A percentile compares a stretch with the other conserved stretches of the same genome.
Evolutionary conservation across 306 rosid genomes (phyloP).

Genomic region (Boehmeria nivea): DNA sequence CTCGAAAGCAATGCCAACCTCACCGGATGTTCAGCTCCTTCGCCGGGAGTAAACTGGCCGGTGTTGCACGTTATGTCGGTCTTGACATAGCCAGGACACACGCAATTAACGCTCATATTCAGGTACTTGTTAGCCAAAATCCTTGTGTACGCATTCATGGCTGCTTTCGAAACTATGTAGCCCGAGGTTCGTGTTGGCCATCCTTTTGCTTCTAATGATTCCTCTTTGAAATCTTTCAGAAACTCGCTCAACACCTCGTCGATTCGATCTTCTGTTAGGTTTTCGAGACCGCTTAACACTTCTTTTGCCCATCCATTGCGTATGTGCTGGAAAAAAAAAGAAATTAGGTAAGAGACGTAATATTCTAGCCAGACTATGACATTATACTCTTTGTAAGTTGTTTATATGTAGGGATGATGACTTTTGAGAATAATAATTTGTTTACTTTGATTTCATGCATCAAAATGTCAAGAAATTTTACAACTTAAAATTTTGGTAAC

Average conservation of each 20-base stretch:
- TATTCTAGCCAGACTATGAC: too few species aligned
- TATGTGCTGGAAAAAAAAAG: slow-evolving; percentile 25
- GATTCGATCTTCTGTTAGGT: slow-evolving; percentile 39
- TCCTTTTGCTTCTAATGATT: slow-evolving; percentile 31
- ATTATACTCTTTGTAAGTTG: too few species aligned
- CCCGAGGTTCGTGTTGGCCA: slow-evolving; percentile 22
- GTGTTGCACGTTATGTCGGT: slow-evolving; percentile 28
- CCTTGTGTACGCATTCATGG: slow-evolving; percentile 46
- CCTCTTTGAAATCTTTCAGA: slow-evolving; percentile 38
- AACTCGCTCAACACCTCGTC: slow-evolving; percentile 34
- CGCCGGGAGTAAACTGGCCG: slow-evolving; percentile 33
- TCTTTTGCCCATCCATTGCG: slow-evolving; percentile 33
- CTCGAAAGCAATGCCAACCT: slow-evolving; percentile 41
- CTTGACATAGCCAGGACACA: slow-evolving; percentile 50
- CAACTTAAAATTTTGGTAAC: too few species aligned
- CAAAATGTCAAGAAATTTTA: too few species aligned
- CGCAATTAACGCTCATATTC: slow-evolving; percentile 32
- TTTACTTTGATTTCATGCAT: too few species aligned
- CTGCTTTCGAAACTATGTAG: slow-evolving; percentile 46
- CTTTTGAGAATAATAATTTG: too few species aligned
- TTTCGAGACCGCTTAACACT: slow-evolving; percentile 32
- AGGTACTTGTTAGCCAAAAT: slow-evolving; percentile 37
- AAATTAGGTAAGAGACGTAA: too few species aligned
- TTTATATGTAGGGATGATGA: too few species aligned
- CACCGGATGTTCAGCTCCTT: slow-evolving; percentile 46